These are phyloP conservation scores for Dicorynia guianensis DNA, from an alignment of 306 rosid genomes.

Conservation along the genomic window DNA sequence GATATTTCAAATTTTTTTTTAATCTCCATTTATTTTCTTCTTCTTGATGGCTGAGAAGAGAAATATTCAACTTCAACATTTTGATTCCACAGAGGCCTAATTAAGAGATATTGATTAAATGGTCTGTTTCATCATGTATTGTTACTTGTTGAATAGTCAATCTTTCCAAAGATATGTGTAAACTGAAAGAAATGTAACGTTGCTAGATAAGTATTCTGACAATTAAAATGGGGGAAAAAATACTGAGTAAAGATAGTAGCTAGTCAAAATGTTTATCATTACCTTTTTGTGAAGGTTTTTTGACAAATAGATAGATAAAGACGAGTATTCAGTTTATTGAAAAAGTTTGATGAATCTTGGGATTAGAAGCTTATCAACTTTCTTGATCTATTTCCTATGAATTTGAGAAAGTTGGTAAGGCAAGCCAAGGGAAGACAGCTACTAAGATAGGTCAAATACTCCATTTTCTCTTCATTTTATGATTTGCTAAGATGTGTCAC, in stretches of 20 bases:
- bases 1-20: background rate
- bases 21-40: background rate
- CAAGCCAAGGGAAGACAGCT: slow-evolving; percentile 13
- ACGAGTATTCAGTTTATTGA: slow-evolving; percentile 10
- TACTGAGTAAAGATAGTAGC: background rate
- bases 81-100: background rate
- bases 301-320: background rate
- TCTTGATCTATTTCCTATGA: background rate
- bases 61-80: background rate
- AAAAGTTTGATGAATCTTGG: background rate
- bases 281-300: background rate
- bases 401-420: background rate
- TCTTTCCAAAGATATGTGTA: slow-evolving; percentile 18
- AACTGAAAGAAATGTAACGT: background rate
- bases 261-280: background rate
- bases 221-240: background rate
- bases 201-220: slow-evolving; percentile 7
- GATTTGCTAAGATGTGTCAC: slow-evolving; percentile 2
- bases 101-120: background rate
- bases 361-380: background rate
- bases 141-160: slow-evolving; percentile 20
- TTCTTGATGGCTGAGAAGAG: slow-evolving; percentile 20
- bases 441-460: slow-evolving; percentile 15
- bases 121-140: background rate
- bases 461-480: slow-evolving; percentile 13